phyloP scores from a whole-genome alignment of 1,284 basidiomycete species.

The Boletus semigastroideus region DNA sequence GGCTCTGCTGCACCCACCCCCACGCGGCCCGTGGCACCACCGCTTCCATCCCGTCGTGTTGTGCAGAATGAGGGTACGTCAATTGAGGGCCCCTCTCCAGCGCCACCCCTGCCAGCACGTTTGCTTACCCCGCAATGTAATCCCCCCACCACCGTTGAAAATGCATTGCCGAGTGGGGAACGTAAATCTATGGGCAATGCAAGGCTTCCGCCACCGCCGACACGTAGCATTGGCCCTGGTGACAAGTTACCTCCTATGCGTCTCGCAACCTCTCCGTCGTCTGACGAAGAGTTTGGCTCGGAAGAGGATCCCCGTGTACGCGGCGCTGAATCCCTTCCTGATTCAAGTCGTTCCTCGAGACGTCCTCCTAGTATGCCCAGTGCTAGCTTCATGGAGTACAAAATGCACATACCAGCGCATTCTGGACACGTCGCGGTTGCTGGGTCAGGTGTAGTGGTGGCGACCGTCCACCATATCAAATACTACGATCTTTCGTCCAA shows the following conservation, averaged over 20 bases:
- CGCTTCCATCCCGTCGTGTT: conserved; percentile 26
- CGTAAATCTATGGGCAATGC: conserved; percentile 48
- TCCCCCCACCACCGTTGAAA: conserved; percentile 5
- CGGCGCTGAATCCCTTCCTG: conserved; percentile 69
- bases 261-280: conserved; percentile 44
- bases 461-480: conserved; percentile 59
- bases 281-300: conserved; percentile 56
- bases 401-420: conserved; percentile 59
- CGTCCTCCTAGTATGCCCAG: conserved; percentile 59
- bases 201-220: conserved; percentile 66
- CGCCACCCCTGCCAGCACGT: conserved; percentile 31
- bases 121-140: not conserved
- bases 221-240: conserved; percentile 63
- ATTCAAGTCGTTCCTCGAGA: conserved; percentile 79
- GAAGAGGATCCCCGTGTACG: conserved; percentile 45
- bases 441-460: conserved; percentile 64
- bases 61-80: conserved; percentile 7
- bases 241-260: conserved; percentile 67
- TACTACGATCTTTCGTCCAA: conserved; percentile 58
- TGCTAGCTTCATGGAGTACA: conserved; percentile 45
- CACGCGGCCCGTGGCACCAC: conserved; percentile 21
- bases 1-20: conserved; percentile 6
- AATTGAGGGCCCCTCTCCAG: conserved; percentile 9
- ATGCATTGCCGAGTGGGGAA: conserved; percentile 30
- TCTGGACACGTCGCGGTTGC: conserved; percentile 57